phyloP scores from a whole-genome alignment of 495 filamentous ascomycete genomes.

The Filosporella fistucella region DNA sequence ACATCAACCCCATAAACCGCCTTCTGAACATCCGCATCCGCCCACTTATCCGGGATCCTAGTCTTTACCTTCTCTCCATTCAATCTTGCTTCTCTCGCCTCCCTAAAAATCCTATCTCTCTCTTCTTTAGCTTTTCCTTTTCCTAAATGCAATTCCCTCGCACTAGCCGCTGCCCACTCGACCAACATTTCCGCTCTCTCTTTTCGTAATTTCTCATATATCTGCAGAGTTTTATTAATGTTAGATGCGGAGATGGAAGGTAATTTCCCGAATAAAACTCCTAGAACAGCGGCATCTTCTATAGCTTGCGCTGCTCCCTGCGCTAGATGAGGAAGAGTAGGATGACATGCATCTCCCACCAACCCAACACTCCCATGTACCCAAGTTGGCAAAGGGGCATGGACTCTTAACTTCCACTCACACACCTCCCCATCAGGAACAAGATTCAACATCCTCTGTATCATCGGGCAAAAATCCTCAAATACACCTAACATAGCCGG shows the following conservation, averaged over 20 bases:
- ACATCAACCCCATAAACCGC: slow-evolving; percentile 58
- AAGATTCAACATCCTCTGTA: slow-evolving; percentile 66
- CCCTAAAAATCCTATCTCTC: slow-evolving; percentile 66
- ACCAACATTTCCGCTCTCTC: slow-evolving; percentile 66
- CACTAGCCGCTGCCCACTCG: slow-evolving; percentile 60
- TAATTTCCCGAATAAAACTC: slow-evolving; percentile 47
- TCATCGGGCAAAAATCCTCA: slow-evolving; percentile 65
- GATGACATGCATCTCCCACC: slow-evolving; percentile 75
- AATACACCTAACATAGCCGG: slow-evolving; percentile 61
- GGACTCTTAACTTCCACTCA: slow-evolving; percentile 73
- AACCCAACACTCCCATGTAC: slow-evolving; percentile 59
- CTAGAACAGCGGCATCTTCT: slow-evolving; percentile 71
- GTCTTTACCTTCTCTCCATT: slow-evolving; percentile 40
- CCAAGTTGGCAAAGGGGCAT: slow-evolving; percentile 68
- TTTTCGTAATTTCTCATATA: slow-evolving; percentile 72
- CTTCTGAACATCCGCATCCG: slow-evolving; percentile 61
- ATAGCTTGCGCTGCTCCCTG: slow-evolving; percentile 81
- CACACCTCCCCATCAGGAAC: slow-evolving; percentile 77
- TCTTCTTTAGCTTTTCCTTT: slow-evolving; percentile 71
- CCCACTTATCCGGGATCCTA: slow-evolving; percentile 71
- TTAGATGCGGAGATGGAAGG: slow-evolving; percentile 45
- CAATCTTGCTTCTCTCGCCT: slow-evolving; percentile 30
- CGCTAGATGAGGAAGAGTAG: slow-evolving; percentile 62
- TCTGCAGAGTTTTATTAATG: slow-evolving; percentile 58
- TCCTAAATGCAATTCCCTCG: slow-evolving; percentile 65